These are phyloP conservation scores for Pelargonium fulgidum DNA, from an alignment of 441 rosid species.

Conservation along the genomic window DNA sequence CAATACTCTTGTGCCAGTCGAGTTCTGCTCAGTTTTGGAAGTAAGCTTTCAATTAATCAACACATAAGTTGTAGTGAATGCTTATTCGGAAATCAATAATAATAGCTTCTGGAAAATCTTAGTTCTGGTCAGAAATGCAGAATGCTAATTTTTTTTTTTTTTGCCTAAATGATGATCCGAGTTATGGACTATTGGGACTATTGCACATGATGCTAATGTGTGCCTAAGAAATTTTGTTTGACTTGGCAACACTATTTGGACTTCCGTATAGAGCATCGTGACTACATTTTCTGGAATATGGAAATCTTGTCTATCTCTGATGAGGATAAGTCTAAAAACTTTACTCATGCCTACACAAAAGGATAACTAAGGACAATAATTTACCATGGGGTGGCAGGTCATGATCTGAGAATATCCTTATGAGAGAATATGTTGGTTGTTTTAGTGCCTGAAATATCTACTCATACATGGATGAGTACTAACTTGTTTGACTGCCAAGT, in stretches of 20 bases:
- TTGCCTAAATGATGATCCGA: not conserved
- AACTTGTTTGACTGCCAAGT: not conserved
- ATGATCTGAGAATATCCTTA: not conserved
- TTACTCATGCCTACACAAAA: not conserved
- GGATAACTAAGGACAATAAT: not conserved
- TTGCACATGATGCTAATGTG: not conserved
- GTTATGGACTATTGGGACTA: not conserved
- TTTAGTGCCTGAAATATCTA: too few relatives aligned
- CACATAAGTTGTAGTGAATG: not conserved
- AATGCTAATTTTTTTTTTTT: not conserved
- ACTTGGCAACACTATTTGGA: not conserved
- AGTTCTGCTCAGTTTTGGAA: conserved; percentile 5
- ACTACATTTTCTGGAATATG: not conserved
- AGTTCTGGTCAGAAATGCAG: not conserved
- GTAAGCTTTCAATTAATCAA: not conserved
- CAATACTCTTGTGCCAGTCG: not conserved
- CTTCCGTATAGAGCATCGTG: too few relatives aligned
- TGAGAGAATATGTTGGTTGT: not conserved
- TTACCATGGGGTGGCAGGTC: not conserved
- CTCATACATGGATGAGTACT: too few relatives aligned
- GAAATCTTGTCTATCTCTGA: not conserved
- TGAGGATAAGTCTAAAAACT: too few relatives aligned
- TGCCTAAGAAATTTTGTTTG: not conserved
- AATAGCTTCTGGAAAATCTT: not conserved
- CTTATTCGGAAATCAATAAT: not conserved